phyloP scores from a whole-genome alignment of 2,329 filamentous ascomycete species.

The Verticillium dahliae region DNA sequence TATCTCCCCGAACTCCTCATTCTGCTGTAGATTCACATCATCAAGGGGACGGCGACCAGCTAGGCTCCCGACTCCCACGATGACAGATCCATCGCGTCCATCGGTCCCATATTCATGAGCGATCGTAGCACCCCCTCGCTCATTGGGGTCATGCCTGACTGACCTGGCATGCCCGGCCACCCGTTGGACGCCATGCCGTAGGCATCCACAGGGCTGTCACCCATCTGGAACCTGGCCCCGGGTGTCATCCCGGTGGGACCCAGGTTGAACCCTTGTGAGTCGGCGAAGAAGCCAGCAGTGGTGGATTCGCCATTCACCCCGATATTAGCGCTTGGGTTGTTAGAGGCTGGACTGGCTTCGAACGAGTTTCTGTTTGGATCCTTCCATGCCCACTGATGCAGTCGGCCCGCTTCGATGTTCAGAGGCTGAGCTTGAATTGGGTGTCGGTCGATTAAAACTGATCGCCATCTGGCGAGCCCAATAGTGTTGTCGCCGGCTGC shows the following conservation, averaged over 20 bases:
- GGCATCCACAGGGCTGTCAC: constrained; percentile 26
- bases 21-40: neutral
- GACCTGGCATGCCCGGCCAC: constrained; percentile 36
- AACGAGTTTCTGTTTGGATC: constrained; percentile 40
- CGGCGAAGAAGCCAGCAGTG: constrained; percentile 29
- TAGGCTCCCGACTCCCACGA: neutral
- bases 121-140: constrained; percentile 51
- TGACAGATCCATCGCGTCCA: constrained; percentile 53
- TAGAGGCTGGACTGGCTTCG: constrained; percentile 42
- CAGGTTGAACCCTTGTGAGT: constrained; percentile 31
- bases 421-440: constrained; percentile 48
- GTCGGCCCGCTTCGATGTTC: constrained; percentile 27
- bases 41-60: neutral
- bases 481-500: constrained; percentile 34
- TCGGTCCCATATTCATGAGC: constrained; percentile 51
- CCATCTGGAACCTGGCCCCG: constrained; percentile 24
- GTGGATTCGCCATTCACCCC: constrained; percentile 29
- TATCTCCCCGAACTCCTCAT: neutral
- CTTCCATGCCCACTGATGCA: constrained; percentile 16
- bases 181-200: constrained; percentile 34
- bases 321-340: constrained; percentile 32
- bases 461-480: constrained; percentile 43
- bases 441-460: constrained; percentile 51
- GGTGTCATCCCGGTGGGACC: constrained; percentile 23
- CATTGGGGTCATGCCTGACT: constrained; percentile 45